Conservation (phyloP, 441 rosid species). For the Gossypium davidsonii region DNA sequence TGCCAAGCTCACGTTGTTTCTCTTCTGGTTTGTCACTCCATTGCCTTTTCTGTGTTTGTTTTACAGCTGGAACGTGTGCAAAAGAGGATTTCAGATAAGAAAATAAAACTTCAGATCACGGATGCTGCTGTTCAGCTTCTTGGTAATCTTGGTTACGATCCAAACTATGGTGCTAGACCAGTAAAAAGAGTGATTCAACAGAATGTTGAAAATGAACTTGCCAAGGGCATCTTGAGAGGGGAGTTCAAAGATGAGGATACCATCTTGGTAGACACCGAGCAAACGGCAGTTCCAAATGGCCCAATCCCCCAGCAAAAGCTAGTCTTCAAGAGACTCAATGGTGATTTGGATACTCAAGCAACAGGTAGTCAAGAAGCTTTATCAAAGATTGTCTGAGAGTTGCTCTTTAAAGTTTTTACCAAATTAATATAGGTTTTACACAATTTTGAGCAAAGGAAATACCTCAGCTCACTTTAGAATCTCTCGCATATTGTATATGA, state of each 20-base stretch:
- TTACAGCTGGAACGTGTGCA: slow-evolving; percentile 88
- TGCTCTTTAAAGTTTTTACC: neutral
- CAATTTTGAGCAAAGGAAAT: neutral
- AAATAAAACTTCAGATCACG: slow-evolving; percentile 62
- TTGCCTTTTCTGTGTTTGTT: slow-evolving; percentile 13
- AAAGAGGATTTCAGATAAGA: slow-evolving; percentile 77
- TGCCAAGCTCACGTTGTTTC: neutral
- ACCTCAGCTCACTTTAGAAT: neutral
- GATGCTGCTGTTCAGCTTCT: slow-evolving; percentile 77
- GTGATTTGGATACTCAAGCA: slow-evolving; percentile 23
- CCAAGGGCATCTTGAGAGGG: slow-evolving; percentile 90
- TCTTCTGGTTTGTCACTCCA: neutral
- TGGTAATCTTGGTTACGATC: slow-evolving; percentile 86
- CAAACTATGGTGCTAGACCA: slow-evolving; percentile 96
- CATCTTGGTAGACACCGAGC: slow-evolving; percentile 60
- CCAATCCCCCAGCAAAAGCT: slow-evolving; percentile 84
- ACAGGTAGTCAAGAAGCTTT: slow-evolving; percentile 34
- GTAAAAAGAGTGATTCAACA: slow-evolving; percentile 96
- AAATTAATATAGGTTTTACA: neutral
- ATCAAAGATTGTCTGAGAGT: slow-evolving; percentile 23
- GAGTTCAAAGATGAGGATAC: slow-evolving; percentile 80
- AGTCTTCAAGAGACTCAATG: slow-evolving; percentile 45
- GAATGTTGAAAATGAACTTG: slow-evolving; percentile 85
- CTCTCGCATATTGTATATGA: neutral
- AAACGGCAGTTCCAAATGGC: slow-evolving; percentile 59